Conservation (phyloP, 805 yeast genomes). For the Sugiyamaella marilandica region DNA sequence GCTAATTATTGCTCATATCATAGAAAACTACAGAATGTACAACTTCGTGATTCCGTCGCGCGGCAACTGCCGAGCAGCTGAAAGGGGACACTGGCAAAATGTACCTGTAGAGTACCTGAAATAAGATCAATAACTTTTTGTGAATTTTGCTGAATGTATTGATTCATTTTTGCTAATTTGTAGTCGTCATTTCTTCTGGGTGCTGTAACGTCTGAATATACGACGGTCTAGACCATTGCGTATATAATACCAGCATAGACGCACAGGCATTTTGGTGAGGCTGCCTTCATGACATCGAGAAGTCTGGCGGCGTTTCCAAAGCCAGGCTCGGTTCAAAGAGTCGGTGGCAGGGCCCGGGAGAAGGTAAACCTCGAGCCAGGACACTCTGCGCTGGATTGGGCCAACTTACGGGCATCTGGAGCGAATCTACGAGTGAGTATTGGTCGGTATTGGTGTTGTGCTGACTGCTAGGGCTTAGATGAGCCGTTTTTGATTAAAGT, state of each 20-base stretch:
- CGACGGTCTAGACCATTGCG: no score
- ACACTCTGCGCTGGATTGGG: conserved; percentile 87
- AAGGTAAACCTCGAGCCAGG: conserved; percentile 73
- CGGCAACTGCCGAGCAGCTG: no score
- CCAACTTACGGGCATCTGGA: conserved; percentile 46
- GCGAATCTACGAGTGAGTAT: conserved; percentile 50
- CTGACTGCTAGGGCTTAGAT: conserved; percentile 5
- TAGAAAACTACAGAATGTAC: no score
- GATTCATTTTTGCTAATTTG: no score
- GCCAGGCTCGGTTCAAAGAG: conserved; percentile 16
- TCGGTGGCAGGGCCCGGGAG: conserved; percentile 29
- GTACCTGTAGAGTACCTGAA: no score
- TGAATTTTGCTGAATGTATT: no score
- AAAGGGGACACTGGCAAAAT: no score
- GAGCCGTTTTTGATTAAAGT: conserved; percentile 18
- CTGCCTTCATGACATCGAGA: conserved; percentile 1
- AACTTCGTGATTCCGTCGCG: no score
- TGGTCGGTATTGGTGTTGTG: not conserved
- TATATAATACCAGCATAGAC: not conserved
- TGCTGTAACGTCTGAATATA: not conserved
- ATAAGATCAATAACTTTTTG: no score
- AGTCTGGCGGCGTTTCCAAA: conserved; percentile 11
- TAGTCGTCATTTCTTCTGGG: not conserved
- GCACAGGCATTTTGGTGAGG: not conserved
- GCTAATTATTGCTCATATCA: no score